These are phyloP conservation scores for Blastobotrys raffinosifermentans DNA, from an alignment of 1,139 yeast species.

Conservation along the genomic window DNA sequence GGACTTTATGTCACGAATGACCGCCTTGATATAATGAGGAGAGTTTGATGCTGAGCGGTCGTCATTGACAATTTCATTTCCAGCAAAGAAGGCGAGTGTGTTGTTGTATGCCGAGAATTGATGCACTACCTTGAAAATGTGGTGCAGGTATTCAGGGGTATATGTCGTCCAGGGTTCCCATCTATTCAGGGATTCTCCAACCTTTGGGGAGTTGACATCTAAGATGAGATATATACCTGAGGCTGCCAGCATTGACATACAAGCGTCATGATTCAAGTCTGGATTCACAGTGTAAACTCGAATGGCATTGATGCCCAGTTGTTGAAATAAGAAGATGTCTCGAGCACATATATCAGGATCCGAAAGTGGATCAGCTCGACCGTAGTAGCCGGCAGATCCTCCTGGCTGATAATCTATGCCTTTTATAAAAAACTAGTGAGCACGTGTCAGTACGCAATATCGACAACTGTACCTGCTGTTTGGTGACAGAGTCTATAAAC, in stretches of 20 bases:
- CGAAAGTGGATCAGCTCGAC: conserved; percentile 61
- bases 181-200: conserved; percentile 72
- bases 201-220: conserved; percentile 85
- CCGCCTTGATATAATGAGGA: conserved; percentile 70
- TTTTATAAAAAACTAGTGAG: conserved; percentile 57
- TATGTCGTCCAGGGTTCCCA: conserved; percentile 88
- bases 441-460: not conserved
- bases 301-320: conserved; percentile 73
- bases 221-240: conserved; percentile 89
- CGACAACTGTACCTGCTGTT: conserved; percentile 52
- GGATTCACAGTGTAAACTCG: conserved; percentile 86
- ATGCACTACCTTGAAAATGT: conserved; percentile 72
- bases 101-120: conserved; percentile 82
- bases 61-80: conserved; percentile 88
- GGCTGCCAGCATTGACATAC: conserved; percentile 85
- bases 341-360: conserved; percentile 64
- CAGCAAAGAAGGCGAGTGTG: conserved; percentile 89
- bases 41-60: conserved; percentile 42
- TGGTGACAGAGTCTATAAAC: conserved; percentile 71
- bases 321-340: conserved; percentile 67
- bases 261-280: conserved; percentile 73
- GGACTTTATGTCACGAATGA: conserved; percentile 74
- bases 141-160: conserved; percentile 59
- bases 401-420: conserved; percentile 91
- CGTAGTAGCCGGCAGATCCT: conserved; percentile 62